These are phyloP conservation scores for Colletotrichum sp. DNA, from an alignment of 2,329 filamentous ascomycete species.

Conservation along the genomic window DNA sequence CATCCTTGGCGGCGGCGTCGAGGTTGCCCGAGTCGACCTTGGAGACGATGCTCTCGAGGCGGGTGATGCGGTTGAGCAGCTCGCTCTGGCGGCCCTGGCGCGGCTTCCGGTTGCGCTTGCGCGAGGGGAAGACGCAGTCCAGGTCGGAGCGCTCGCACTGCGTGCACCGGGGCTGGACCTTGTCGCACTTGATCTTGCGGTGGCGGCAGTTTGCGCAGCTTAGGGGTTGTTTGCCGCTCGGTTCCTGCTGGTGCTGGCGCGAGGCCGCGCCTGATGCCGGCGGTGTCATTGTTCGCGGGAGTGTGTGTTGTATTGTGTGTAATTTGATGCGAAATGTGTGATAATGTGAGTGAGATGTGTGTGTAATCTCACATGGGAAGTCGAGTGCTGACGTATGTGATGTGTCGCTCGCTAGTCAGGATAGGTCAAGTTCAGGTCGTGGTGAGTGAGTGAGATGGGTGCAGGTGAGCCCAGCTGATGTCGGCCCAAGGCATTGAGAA, in stretches of 20 bases:
- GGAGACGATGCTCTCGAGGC: conserved; percentile 51
- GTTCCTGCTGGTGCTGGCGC: not conserved
- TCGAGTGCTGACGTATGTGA: not conserved
- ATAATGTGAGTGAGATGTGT: not conserved
- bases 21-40: conserved; percentile 38
- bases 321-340: not conserved
- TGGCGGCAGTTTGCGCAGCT: conserved; percentile 68
- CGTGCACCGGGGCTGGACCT: conserved; percentile 55
- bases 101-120: conserved; percentile 46
- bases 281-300: conserved; percentile 3
- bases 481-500: conserved; percentile 1
- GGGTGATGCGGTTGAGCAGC: conserved; percentile 47
- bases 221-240: conserved; percentile 36
- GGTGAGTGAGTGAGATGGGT: not conserved
- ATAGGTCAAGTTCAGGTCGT: not conserved
- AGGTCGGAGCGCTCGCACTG: conserved; percentile 53
- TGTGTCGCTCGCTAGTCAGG: conserved; percentile 5
- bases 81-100: conserved; percentile 47
- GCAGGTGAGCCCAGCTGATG: not conserved
- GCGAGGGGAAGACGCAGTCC: conserved; percentile 53
- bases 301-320: not conserved
- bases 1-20: not conserved
- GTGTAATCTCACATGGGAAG: not conserved
- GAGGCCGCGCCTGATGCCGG: not conserved
- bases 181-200: conserved; percentile 67